Evolutionary conservation across 768 basidiomycete species (phyloP), one percentile per base, ranked within the genome.

Genomic region (Tylopilus sp.): DNA sequence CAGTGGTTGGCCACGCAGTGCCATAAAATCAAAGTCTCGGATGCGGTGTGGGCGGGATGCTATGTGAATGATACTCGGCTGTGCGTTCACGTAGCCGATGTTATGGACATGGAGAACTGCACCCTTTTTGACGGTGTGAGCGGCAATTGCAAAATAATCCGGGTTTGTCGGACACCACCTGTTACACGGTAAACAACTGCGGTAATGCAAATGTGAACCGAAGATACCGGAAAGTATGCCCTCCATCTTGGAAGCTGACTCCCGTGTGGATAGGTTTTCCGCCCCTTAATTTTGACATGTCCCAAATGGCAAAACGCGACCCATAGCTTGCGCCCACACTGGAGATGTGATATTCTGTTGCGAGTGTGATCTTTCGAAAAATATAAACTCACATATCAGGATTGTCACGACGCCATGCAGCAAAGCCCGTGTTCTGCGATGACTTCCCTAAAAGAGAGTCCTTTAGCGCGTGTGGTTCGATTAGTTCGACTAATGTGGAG

Each of bases 81-180:
- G 79, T 24, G 84, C 77, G 44, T 87, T 78, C 17, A 82, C 68
- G 66, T 84, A 87, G 47, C 78, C 77, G 41, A 77, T 74, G 60
- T 87, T 87, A 71, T 89, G 80, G 37, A 92, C 76, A 61, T 89
- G 80, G 34, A 92, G 75, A 28, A 80, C 69, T 26, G 88, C 89
- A 50, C 87, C 89, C 54, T 75, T 80, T 31, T 69, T 67, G 11
- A 82, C 75, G 4, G 79, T 79, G 60, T 78, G 76, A 7, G 84
- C 77, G 9, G 87, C 84, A 49, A 91, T 82, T 34, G 86, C 90
- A 70, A 92, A 92, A 61, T 85, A 85, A 49, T 87, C 84, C 11
- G 87, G 78, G 65, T 81, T 82, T 16, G 87, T 86, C 22, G 78
- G 83, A 59, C 85, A 90, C 90, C 90, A 92, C 45, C 89, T 91